A percentile compares a stretch with the other conserved stretches of the same genome.
Conservation (phyloP, 163 green algal genomes). For the Prototheca wickerhamii region DNA sequence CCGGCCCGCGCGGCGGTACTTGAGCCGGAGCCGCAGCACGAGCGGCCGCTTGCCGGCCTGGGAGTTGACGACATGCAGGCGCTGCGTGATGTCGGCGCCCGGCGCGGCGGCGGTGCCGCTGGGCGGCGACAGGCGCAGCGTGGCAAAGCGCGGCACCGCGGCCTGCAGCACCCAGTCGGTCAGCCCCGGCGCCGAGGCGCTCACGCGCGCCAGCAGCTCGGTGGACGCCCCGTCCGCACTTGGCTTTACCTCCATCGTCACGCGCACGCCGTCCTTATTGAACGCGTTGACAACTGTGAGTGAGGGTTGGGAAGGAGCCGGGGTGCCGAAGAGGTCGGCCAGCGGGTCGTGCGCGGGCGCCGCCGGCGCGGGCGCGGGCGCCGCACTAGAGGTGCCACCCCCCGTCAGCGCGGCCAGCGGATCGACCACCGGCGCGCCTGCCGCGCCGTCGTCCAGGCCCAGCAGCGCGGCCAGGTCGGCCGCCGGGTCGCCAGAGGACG, state of each 20-base stretch:
- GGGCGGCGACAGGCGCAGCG: constrained; percentile 71
- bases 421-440: constrained; percentile 20
- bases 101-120: constrained; percentile 24
- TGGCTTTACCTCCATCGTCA: constrained; percentile 53
- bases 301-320: constrained; percentile 23
- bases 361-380: not conserved
- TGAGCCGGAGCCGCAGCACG: constrained; percentile 73
- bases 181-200: constrained; percentile 43
- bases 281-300: constrained; percentile 23
- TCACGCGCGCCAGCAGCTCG: constrained; percentile 55
- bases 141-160: constrained; percentile 92
- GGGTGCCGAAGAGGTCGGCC: constrained; percentile 45
- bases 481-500: constrained; percentile 6
- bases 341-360: constrained; percentile 12
- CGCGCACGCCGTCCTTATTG: constrained; percentile 47
- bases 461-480: constrained; percentile 44
- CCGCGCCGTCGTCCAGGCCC: constrained; percentile 28
- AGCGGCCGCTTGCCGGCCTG: constrained; percentile 70
- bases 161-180: constrained; percentile 77
- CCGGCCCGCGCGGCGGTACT: constrained; percentile 31
- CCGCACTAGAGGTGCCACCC: not conserved
- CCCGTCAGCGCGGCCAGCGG: constrained; percentile 28
- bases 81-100: constrained; percentile 49
- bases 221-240: constrained; percentile 31
- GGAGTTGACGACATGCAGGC: constrained; percentile 72